phyloP scores from a whole-genome alignment of 1,139 yeast species.

The Diutina rugosa region DNA sequence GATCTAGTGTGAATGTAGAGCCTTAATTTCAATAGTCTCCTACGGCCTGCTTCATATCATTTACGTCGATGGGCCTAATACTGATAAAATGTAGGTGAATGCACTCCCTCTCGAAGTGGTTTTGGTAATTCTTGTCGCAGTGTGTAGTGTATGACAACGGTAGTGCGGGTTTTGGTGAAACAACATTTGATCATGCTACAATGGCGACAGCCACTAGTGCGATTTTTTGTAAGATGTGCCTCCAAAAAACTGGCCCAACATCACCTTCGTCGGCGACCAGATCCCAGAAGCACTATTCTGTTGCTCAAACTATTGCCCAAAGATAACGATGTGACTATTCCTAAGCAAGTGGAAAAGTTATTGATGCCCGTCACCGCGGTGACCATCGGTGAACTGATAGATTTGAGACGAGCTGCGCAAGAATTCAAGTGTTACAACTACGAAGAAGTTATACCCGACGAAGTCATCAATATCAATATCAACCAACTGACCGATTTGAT shows the following conservation, averaged over 20 bases:
- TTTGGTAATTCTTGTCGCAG: too few species aligned
- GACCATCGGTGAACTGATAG: conserved; percentile 59
- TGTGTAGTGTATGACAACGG: too few species aligned
- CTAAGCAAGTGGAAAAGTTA: conserved; percentile 15
- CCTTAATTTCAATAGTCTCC: too few species aligned
- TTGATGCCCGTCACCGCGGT: conserved; percentile 38
- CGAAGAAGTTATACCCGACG: conserved; percentile 21
- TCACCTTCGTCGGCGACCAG: neutral
- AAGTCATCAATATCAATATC: neutral
- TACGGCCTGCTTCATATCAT: too few species aligned
- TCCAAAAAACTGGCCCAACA: neutral
- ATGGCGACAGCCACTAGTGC: neutral
- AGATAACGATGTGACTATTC: conserved; percentile 10
- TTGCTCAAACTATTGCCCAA: conserved; percentile 11
- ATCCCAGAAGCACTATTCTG: neutral
- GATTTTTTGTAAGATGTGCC: neutral
- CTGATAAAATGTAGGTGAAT: too few species aligned
- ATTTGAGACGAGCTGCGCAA: conserved; percentile 29
- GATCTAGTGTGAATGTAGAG: too few species aligned
- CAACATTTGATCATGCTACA: neutral
- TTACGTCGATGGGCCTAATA: too few species aligned
- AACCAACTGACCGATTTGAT: conserved; percentile 12
- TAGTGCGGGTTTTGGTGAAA: neutral
- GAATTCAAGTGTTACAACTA: conserved; percentile 10
- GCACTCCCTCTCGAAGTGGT: too few species aligned